These are phyloP conservation scores for Candida sithepensis DNA, from an alignment of 805 yeast species.

Conservation along the genomic window DNA sequence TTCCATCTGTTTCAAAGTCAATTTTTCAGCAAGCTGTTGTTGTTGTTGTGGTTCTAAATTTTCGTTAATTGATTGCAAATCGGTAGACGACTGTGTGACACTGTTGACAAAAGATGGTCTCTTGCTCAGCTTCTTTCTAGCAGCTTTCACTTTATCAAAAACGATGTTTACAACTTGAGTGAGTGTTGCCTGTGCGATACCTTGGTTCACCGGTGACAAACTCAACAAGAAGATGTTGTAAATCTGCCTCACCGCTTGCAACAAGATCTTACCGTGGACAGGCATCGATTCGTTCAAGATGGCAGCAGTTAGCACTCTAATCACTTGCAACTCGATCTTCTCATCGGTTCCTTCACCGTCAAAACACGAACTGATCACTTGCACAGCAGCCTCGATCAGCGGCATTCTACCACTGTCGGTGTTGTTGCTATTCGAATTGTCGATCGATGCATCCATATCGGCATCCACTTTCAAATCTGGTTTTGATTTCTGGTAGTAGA, in stretches of 20 bases:
- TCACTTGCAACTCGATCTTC: constrained; percentile 84
- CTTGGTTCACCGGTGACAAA: constrained; percentile 77
- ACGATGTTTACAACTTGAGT: constrained; percentile 86
- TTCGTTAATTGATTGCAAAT: background rate
- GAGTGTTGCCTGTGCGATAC: constrained; percentile 91
- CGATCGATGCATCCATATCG: constrained; percentile 40
- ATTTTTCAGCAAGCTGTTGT: constrained; percentile 6
- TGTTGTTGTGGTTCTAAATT: constrained; percentile 2
- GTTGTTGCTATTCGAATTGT: constrained; percentile 36
- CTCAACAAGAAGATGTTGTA: constrained; percentile 90
- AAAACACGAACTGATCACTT: constrained; percentile 79
- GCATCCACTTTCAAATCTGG: constrained; percentile 29
- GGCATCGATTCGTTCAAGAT: constrained; percentile 75
- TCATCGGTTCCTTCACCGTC: constrained; percentile 92
- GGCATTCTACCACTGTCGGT: constrained; percentile 37
- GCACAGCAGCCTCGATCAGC: constrained; percentile 77
- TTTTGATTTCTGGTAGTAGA: constrained; percentile 33
- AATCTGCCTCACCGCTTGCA: constrained; percentile 89
- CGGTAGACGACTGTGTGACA: background rate
- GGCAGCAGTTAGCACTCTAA: constrained; percentile 87
- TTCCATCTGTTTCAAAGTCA: constrained; percentile 62
- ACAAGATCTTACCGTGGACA: constrained; percentile 83
- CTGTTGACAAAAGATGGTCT: background rate
- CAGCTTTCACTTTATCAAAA: constrained; percentile 58
- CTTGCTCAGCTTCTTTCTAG: constrained; percentile 6